These are phyloP conservation scores for Hypoxylon sp. DNA, from an alignment of 2,329 filamentous ascomycete genomes.

Conservation along the genomic window DNA sequence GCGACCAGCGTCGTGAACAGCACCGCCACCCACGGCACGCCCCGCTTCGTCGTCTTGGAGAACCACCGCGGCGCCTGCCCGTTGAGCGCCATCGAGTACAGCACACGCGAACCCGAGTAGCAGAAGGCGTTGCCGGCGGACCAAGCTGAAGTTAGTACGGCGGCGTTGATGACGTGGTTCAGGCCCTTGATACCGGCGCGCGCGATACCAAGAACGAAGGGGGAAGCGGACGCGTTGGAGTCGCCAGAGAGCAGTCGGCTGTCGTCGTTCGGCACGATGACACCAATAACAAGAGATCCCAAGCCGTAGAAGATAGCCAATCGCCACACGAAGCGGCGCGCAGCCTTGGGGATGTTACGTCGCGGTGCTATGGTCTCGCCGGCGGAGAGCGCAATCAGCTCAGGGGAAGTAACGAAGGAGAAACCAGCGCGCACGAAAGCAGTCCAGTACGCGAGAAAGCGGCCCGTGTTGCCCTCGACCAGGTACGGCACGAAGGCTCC, in stretches of 20 bases:
- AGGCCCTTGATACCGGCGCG: slow-evolving; percentile 69
- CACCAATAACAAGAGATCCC: slow-evolving; percentile 67
- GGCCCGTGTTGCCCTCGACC: slow-evolving; percentile 55
- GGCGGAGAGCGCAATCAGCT: slow-evolving; percentile 70
- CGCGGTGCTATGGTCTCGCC: slow-evolving; percentile 71
- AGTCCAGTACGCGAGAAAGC: slow-evolving; percentile 67
- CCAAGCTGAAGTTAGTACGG: slow-evolving; percentile 72
- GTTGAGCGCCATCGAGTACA: slow-evolving; percentile 73
- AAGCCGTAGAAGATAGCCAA: slow-evolving; percentile 71
- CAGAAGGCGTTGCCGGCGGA: slow-evolving; percentile 68
- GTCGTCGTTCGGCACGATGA: slow-evolving; percentile 72
- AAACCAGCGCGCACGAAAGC: slow-evolving; percentile 67
- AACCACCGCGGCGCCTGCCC: slow-evolving; percentile 72
- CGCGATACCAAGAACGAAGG: slow-evolving; percentile 74
- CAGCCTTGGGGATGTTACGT: slow-evolving; percentile 72
- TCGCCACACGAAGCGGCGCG: slow-evolving; percentile 68
- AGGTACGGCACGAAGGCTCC: slow-evolving; percentile 59
- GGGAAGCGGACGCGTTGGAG: slow-evolving; percentile 68
- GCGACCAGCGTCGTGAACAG: slow-evolving; percentile 67
- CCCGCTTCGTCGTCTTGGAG: slow-evolving; percentile 65
- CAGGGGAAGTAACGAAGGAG: slow-evolving; percentile 69
- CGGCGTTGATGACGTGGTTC: slow-evolving; percentile 73
- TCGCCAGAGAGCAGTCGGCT: slow-evolving; percentile 63
- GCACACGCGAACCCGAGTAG: slow-evolving; percentile 73
- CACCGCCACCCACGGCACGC: slow-evolving; percentile 67